A percentile compares a stretch with the other conserved stretches of the same genome.
These are phyloP conservation scores for Ceratobasidium sp. DNA, from an alignment of 1,284 basidiomycete genomes.

Conservation along the genomic window DNA sequence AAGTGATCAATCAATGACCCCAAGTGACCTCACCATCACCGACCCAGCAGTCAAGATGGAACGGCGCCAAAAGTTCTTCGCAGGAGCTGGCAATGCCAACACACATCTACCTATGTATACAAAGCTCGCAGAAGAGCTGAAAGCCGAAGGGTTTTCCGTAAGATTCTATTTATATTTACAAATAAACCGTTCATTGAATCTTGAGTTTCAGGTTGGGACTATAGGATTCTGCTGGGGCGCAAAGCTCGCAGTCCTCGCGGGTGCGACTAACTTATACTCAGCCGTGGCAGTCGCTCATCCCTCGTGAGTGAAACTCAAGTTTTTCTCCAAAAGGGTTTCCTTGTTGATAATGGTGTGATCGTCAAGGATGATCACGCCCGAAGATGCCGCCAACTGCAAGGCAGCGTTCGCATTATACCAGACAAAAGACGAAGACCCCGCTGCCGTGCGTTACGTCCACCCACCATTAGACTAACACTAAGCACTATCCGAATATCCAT, in stretches of 20 bases:
- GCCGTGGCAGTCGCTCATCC: conserved; percentile 28
- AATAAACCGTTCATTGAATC: not conserved
- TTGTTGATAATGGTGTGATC: no score
- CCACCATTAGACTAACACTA: not conserved
- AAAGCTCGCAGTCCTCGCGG: conserved; percentile 16
- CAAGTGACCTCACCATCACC: not conserved
- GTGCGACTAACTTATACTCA: not conserved
- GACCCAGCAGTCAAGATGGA: not conserved
- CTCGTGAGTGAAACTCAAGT: not conserved
- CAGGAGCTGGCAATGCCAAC: conserved; percentile 6
- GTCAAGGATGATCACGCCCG: conserved; percentile 23
- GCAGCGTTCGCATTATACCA: conserved; percentile 19
- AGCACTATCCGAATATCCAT: not conserved
- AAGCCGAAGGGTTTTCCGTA: conserved; percentile 29
- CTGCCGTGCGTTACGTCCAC: not conserved
- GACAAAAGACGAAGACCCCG: conserved; percentile 22
- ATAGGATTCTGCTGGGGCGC: conserved; percentile 34
- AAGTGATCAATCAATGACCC: conserved; percentile 21
- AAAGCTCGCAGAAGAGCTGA: conserved; percentile 20
- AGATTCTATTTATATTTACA: not conserved
- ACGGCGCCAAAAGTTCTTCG: conserved; percentile 3
- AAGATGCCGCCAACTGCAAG: conserved; percentile 36
- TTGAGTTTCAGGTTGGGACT: conserved; percentile 19
- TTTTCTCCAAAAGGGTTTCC: no score
- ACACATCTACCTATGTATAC: not conserved